phyloP scores from a whole-genome alignment of 345 rosid genomes.

The Boechera stricta region DNA sequence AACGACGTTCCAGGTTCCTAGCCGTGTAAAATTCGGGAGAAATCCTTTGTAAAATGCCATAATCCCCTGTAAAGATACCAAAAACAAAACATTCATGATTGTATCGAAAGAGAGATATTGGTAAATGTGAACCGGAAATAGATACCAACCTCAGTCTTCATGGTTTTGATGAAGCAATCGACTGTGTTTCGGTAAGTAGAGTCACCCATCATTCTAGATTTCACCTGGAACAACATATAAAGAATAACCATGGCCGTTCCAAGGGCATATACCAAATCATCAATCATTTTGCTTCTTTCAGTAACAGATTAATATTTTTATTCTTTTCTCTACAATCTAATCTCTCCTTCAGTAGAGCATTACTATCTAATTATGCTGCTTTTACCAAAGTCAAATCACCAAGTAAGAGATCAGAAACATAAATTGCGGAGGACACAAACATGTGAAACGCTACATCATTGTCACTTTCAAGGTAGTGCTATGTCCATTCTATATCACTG shows the following conservation, averaged over 20 bases:
- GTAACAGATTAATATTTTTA: constrained; percentile 20
- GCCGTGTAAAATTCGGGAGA: constrained; percentile 84
- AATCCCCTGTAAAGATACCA: constrained; percentile 61
- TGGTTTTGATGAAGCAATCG: constrained; percentile 89
- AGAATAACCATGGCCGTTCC: constrained; percentile 21
- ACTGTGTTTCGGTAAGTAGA: constrained; percentile 82
- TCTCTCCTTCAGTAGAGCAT: constrained; percentile 33
- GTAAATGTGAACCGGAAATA: constrained; percentile 3
- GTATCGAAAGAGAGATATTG: neutral
- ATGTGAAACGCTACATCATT: constrained; percentile 37
- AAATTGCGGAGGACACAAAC: constrained; percentile 43
- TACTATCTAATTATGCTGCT: constrained; percentile 32
- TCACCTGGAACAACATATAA: constrained; percentile 68
- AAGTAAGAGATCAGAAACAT: constrained; percentile 32
- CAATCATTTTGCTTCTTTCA: constrained; percentile 23
- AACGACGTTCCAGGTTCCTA: constrained; percentile 92
- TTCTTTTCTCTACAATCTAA: constrained; percentile 7
- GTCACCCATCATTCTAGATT: constrained; percentile 99
- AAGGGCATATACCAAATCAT: constrained; percentile 23
- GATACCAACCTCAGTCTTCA: constrained; percentile 76
- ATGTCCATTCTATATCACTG: constrained; percentile 32
- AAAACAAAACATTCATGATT: constrained; percentile 33
- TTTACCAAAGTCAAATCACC: constrained; percentile 25
- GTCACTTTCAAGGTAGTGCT: constrained; percentile 36
- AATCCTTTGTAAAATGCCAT: constrained; percentile 94